A percentile compares a stretch with the other conserved stretches of the same genome.
phyloP scores from a whole-genome alignment of 1,139 yeast genomes.

The Kluyveromyces sp. region DNA sequence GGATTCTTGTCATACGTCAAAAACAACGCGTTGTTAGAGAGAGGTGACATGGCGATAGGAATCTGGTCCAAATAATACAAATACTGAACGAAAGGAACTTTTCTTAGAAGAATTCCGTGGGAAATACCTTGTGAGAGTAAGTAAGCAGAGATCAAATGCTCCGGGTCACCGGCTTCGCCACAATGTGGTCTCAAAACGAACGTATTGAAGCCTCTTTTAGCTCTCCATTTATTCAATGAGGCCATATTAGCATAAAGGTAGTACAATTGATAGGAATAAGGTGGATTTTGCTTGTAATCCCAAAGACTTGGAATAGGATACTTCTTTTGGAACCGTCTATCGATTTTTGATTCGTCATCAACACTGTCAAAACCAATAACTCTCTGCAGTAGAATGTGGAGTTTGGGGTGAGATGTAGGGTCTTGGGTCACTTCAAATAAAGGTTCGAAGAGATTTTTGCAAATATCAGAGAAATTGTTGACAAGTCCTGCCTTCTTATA shows the following conservation, averaged over 20 bases:
- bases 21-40: slow-evolving; percentile 92
- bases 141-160: slow-evolving; percentile 86
- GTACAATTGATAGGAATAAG: slow-evolving; percentile 92
- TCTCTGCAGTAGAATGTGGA: slow-evolving; percentile 79
- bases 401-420: slow-evolving; percentile 82
- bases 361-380: slow-evolving; percentile 98
- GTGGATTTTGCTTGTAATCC: slow-evolving; percentile 77
- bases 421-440: slow-evolving; percentile 81
- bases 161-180: slow-evolving; percentile 99
- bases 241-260: slow-evolving; percentile 82
- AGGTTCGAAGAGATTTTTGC: slow-evolving; percentile 74
- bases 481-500: slow-evolving; percentile 76
- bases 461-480: slow-evolving; percentile 62
- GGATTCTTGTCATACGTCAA: slow-evolving; percentile 94
- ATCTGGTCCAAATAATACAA: slow-evolving; percentile 88
- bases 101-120: slow-evolving; percentile 89
- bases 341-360: slow-evolving; percentile 93
- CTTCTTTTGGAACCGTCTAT: slow-evolving; percentile 69
- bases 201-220: slow-evolving; percentile 68
- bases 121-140: slow-evolving; percentile 87
- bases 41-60: slow-evolving; percentile 98
- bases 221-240: slow-evolving; percentile 77
- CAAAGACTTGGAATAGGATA: slow-evolving; percentile 80
- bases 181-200: slow-evolving; percentile 94
- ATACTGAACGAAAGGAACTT: slow-evolving; percentile 91